Evolutionary conservation across 148 eudicot genomes (phyloP).

Genomic region (Cornus florida): DNA sequence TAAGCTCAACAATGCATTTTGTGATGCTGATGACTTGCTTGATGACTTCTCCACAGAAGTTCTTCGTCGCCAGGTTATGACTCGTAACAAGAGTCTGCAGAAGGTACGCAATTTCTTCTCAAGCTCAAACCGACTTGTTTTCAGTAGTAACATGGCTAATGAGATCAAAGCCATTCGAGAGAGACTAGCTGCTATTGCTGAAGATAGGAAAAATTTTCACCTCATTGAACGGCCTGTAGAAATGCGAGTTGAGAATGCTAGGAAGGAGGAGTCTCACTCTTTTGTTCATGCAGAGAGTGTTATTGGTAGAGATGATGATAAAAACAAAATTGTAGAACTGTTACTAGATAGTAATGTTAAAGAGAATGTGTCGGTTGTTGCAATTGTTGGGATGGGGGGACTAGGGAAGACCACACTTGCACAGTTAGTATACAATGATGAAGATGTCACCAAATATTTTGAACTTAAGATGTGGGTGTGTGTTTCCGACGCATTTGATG

Average conservation of each 20-base stretch:
- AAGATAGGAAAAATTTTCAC: slow-evolving; percentile 12
- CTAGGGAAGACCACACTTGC: slow-evolving; percentile 40
- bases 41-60: slow-evolving; percentile 13
- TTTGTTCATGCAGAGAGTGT: slow-evolving; percentile 16
- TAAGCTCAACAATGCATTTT: slow-evolving; percentile 13
- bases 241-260: neutral
- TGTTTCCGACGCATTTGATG: no score
- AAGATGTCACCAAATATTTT: neutral
- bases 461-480: no score
- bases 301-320: slow-evolving; percentile 36
- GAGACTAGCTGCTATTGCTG: slow-evolving; percentile 15
- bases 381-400: slow-evolving; percentile 37
- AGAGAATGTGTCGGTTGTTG: slow-evolving; percentile 20
- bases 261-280: slow-evolving; percentile 19
- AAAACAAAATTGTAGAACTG: slow-evolving; percentile 16
- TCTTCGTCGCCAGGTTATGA: neutral
- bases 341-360: slow-evolving; percentile 14
- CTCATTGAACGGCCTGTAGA: neutral
- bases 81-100: neutral
- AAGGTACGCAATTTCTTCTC: slow-evolving; percentile 9
- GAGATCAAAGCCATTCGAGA: neutral
- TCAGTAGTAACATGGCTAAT: slow-evolving; percentile 3
- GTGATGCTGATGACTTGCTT: slow-evolving; percentile 14
- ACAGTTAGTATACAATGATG: slow-evolving; percentile 26
- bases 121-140: neutral